phyloP scores from a whole-genome alignment of 257 asterid species.

The Datura wrightii region DNA sequence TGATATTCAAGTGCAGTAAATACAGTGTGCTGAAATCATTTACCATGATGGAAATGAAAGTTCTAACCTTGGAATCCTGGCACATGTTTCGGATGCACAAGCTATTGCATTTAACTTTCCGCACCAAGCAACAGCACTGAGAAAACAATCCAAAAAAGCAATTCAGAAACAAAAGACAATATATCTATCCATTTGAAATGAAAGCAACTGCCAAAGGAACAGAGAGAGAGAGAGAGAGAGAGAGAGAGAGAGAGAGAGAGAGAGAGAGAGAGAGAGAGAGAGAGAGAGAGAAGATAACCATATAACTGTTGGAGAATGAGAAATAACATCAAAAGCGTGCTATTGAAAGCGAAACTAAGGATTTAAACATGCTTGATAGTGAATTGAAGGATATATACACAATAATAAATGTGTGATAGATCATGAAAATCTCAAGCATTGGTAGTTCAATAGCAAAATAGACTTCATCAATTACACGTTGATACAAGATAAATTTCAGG shows the following conservation, averaged over 20 bases:
- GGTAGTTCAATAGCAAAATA: not conserved
- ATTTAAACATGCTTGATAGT: not conserved
- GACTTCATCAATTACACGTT: not conserved
- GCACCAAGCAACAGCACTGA: conserved; percentile 99
- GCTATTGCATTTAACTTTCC: conserved; percentile 95
- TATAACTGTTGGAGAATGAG: not conserved
- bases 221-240: not conserved
- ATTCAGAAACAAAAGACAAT: not conserved
- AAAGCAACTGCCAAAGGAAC: conserved; percentile 9
- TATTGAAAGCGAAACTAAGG: not conserved
- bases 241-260: too few relatives aligned
- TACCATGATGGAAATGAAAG: conserved; percentile 7
- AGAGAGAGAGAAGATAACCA: not conserved
- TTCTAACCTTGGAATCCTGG: conserved; percentile 91
- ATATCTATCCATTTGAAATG: conserved; percentile 8
- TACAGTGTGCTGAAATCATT: not conserved
- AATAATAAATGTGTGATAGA: not conserved
- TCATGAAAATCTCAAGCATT: conserved; percentile 1
- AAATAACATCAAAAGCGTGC: conserved; percentile 11
- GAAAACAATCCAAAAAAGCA: conserved; percentile 28
- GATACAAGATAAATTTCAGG: not conserved
- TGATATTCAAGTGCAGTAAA: not conserved
- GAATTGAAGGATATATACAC: not conserved
- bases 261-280: too few relatives aligned
- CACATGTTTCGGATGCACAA: conserved; percentile 99